Conservation (phyloP, 2,329 filamentous ascomycete species). For the Monosporascus sp. region DNA sequence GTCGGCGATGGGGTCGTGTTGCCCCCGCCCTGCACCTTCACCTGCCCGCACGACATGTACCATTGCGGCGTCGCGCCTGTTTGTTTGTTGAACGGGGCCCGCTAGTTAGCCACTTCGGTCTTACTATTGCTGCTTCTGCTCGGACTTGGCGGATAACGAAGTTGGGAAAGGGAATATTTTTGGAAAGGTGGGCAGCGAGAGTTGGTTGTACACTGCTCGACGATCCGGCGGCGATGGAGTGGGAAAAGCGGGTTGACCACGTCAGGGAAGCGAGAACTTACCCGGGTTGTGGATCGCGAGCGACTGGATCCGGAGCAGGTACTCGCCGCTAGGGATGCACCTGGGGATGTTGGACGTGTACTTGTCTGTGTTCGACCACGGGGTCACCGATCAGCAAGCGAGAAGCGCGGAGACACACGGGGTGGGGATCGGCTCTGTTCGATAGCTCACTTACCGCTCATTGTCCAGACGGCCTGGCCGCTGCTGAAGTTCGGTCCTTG, state of each 20-base stretch:
- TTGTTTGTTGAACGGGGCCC: not conserved
- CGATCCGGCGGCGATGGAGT: too few species aligned
- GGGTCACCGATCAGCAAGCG: too few species aligned
- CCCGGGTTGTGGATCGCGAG: slow-evolving; percentile 54
- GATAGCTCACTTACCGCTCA: slow-evolving; percentile 21
- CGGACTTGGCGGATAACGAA: too few species aligned
- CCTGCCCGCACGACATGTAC: slow-evolving; percentile 41
- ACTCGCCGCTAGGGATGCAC: slow-evolving; percentile 49
- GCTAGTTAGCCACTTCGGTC: too few species aligned
- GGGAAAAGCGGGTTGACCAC: too few species aligned
- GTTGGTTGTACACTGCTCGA: too few species aligned
- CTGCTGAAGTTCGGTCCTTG: slow-evolving; percentile 26
- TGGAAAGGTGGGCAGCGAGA: too few species aligned
- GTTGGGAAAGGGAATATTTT: too few species aligned
- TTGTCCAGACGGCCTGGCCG: slow-evolving; percentile 27
- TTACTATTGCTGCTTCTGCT: too few species aligned
- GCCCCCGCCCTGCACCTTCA: slow-evolving; percentile 38
- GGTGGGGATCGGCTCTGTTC: too few species aligned
- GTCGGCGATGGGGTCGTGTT: slow-evolving; percentile 28
- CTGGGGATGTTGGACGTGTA: slow-evolving; percentile 42
- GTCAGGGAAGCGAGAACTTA: not conserved
- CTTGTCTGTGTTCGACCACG: slow-evolving; percentile 9
- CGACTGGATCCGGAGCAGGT: slow-evolving; percentile 54
- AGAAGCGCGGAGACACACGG: too few species aligned
- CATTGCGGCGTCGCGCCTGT: slow-evolving; percentile 35